Base-by-base conservation (phyloP, 106 monocot genomes). In the Ottelia alismoides region DNA sequence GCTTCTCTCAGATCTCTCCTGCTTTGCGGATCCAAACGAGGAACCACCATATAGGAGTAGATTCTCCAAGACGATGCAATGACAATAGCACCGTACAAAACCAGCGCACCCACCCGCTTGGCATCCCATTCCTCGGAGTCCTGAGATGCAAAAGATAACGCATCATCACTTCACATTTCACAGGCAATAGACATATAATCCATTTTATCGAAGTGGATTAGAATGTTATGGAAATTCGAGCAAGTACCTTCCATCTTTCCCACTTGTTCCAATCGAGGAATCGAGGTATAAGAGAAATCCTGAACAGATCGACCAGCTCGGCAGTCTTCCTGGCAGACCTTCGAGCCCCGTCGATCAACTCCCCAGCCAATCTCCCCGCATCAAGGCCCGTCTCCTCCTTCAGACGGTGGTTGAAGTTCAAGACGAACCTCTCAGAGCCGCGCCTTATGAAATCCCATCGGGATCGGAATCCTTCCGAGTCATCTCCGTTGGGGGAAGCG, bases 211-310 rank as follows among this genome's bases (percentile, higher is more conserved):
- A n/a, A n/a, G n/a, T n/a, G n/a, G n/a, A n/a, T n/a, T n/a, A n/a
- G n/a, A n/a, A n/a, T n/a, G n/a, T n/a, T n/a, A n/a, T n/a, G n/a
- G n/a, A n/a, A n/a, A n/a, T n/a, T n/a, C n/a, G n/a, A n/a, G n/a
- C n/a, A 24, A 12, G 9, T 40, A 83, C 88, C 89, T 90, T 84
- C 89, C 89, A 90, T 24, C 65, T 65, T 22, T 84, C 80, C 89
- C 76, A 80, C 51, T 64, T 76, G 49, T 90, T 84, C 84, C 83
- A 90, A 2, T 80, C 64, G n/a, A 75, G 40, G 46, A 90, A 70
- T 25, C 49, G 29, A 7, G 80, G 80, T 25, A 77, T 17, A 28
- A 52, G 2, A 28, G 66, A 71, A 48, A 40, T 7, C 53, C 74
- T 30, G 28, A 74, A 71, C 52, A 64, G 60, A 31, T 65, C 77